Percentiles rank a stretch among this genome's conserved stretches.
Conservation (phyloP, 306 rosid species). For the Medicago arabica region DNA sequence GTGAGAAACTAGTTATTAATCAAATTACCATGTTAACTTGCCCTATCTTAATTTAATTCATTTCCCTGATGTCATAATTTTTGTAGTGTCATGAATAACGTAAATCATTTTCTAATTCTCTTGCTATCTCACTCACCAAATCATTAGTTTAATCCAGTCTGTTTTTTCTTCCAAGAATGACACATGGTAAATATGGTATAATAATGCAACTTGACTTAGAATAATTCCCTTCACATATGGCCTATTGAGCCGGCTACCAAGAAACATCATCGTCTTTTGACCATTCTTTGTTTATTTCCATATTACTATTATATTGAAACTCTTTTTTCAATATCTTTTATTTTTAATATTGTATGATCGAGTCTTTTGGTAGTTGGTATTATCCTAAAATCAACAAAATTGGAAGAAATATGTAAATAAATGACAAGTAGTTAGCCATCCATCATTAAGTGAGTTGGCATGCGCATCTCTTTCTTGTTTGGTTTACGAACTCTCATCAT, state of each 20-base stretch:
- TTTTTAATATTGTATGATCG: slow-evolving; percentile 16
- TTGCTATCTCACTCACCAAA: slow-evolving; percentile 26
- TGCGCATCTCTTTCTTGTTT: slow-evolving; percentile 24
- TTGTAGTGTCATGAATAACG: slow-evolving; percentile 24
- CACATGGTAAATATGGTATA: not conserved
- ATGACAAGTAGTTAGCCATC: slow-evolving; percentile 18
- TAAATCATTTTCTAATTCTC: slow-evolving; percentile 16
- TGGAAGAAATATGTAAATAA: slow-evolving; percentile 7
- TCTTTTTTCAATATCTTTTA: not conserved
- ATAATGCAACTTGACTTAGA: slow-evolving; percentile 32
- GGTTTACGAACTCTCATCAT: slow-evolving; percentile 22
- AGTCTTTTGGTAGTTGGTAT: slow-evolving; percentile 39
- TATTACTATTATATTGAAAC: not conserved
- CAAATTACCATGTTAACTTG: not conserved
- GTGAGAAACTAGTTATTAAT: slow-evolving; percentile 44
- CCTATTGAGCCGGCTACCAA: slow-evolving; percentile 11
- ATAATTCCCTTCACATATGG: slow-evolving; percentile 33
- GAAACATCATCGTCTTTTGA: slow-evolving; percentile 16
- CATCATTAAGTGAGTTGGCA: slow-evolving; percentile 10
- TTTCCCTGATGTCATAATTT: slow-evolving; percentile 11
- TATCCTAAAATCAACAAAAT: not conserved
- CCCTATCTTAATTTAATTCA: not conserved
- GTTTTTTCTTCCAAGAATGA: not conserved
- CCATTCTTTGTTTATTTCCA: not conserved
- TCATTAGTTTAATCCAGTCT: not conserved